Conservation (phyloP, 2,329 filamentous ascomycete species). For the Geoglossum cookeanum region DNA sequence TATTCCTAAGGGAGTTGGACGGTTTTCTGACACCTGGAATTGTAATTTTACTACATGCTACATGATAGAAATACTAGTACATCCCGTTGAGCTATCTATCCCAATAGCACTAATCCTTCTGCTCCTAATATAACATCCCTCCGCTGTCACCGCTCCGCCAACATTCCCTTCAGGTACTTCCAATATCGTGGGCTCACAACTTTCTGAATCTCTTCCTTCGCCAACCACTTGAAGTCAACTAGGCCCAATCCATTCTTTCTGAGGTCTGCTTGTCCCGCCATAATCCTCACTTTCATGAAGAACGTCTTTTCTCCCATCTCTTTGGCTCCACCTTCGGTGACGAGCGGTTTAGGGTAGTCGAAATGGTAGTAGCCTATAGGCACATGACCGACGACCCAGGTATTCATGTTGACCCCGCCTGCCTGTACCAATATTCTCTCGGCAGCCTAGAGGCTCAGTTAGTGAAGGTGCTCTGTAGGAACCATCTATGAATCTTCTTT, state of each 20-base stretch:
- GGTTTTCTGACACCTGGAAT: not conserved
- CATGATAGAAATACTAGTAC: not conserved
- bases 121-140: not conserved
- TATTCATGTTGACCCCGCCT: conserved; percentile 92
- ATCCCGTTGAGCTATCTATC: not conserved
- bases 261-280: conserved; percentile 86
- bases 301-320: conserved; percentile 65
- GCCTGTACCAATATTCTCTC: conserved; percentile 57
- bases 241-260: conserved; percentile 51
- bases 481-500: not conserved
- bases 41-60: not conserved
- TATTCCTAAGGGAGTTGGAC: not conserved
- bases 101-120: not conserved
- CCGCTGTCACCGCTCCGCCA: conserved; percentile 46
- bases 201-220: conserved; percentile 66
- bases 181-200: conserved; percentile 52
- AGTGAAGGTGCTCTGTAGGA: not conserved
- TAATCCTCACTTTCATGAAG: conserved; percentile 89
- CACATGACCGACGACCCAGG: conserved; percentile 83
- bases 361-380: conserved; percentile 64
- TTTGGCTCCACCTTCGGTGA: conserved; percentile 20
- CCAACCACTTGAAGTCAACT: conserved; percentile 78
- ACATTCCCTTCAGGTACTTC: conserved; percentile 59
- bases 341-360: conserved; percentile 29
- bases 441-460: conserved; percentile 43